Conservation (phyloP, 2,329 filamentous ascomycete genomes). For the Xylaria sp. region DNA sequence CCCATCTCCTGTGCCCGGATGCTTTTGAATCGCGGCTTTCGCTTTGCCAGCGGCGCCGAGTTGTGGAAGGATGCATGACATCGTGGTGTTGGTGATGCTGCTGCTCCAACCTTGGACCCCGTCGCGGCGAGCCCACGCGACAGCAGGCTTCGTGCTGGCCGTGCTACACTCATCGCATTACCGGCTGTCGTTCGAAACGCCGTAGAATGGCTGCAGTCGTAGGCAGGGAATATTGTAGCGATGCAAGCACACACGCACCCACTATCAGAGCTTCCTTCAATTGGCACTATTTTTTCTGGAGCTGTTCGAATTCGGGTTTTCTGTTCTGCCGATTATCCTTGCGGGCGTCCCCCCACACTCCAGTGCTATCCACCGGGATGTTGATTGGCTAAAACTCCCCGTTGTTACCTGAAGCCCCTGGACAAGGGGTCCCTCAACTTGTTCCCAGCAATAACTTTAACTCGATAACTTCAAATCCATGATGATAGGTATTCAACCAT, state of each 20-base stretch:
- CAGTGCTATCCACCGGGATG: neutral
- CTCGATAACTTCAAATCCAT: neutral
- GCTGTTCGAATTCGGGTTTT: constrained; percentile 33
- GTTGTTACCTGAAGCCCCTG: constrained; percentile 8
- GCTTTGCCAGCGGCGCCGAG: constrained; percentile 59
- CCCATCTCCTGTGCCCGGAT: constrained; percentile 64
- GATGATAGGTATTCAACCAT: neutral
- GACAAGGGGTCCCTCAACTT: constrained; percentile 5
- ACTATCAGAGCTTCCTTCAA: constrained; percentile 34
- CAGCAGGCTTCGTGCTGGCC: constrained; percentile 64
- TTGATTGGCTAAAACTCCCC: constrained; percentile 8
- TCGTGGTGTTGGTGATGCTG: constrained; percentile 46
- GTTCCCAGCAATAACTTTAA: neutral
- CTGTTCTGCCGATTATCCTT: constrained; percentile 33
- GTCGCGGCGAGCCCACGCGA: constrained; percentile 59
- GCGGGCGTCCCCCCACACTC: neutral
- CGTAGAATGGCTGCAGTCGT: constrained; percentile 42
- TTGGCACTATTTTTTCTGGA: constrained; percentile 46
- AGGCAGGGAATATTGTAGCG: constrained; percentile 12
- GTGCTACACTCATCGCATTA: constrained; percentile 65
- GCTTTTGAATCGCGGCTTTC: constrained; percentile 62
- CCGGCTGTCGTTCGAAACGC: constrained; percentile 35
- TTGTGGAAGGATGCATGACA: constrained; percentile 61
- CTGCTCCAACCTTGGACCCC: constrained; percentile 24
- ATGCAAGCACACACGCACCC: constrained; percentile 11